These are phyloP conservation scores for Aspergillus incahuasiensis DNA, from an alignment of 495 filamentous ascomycete species.

Conservation along the genomic window DNA sequence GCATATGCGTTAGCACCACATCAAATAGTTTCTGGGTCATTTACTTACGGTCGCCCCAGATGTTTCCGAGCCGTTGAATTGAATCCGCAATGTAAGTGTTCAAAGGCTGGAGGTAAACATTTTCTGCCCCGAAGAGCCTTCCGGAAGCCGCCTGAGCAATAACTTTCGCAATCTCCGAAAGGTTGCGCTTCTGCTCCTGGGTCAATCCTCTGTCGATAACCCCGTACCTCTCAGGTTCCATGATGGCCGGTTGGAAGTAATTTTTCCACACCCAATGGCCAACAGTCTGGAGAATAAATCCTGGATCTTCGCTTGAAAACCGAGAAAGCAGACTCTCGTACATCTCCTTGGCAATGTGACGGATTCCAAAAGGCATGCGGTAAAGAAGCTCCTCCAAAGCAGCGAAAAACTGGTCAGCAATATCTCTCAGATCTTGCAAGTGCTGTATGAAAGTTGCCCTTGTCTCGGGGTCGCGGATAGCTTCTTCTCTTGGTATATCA, in stretches of 20 bases:
- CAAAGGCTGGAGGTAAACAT: slow-evolving; percentile 90
- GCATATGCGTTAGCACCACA: slow-evolving; percentile 23
- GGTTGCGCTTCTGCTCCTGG: slow-evolving; percentile 88
- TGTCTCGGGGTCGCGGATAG: slow-evolving; percentile 90
- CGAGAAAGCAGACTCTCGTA: slow-evolving; percentile 69
- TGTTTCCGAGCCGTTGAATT: slow-evolving; percentile 71
- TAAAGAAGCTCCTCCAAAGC: slow-evolving; percentile 76
- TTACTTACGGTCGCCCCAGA: slow-evolving; percentile 60
- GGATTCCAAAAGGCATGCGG: slow-evolving; percentile 88
- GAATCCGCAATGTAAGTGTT: slow-evolving; percentile 86
- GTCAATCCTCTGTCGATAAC: slow-evolving; percentile 82
- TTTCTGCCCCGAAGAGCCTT: slow-evolving; percentile 84
- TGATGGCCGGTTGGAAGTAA: slow-evolving; percentile 85
- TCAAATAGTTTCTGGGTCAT: not conserved
- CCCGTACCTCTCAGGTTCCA: slow-evolving; percentile 82
- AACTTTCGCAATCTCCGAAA: slow-evolving; percentile 87
- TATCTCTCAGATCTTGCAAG: slow-evolving; percentile 86
- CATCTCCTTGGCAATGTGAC: slow-evolving; percentile 83
- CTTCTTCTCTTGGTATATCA: slow-evolving; percentile 82
- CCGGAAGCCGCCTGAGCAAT: slow-evolving; percentile 81
- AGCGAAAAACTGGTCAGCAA: slow-evolving; percentile 81
- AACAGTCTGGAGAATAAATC: slow-evolving; percentile 74
- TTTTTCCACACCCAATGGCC: slow-evolving; percentile 89
- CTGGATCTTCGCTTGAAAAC: slow-evolving; percentile 75
- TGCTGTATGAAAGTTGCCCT: slow-evolving; percentile 88